Evolutionary conservation across 2,329 filamentous ascomycete species (phyloP), one percentile per base, ranked within the genome.

Genomic region (Sporothrix brunneoviolacea): DNA sequence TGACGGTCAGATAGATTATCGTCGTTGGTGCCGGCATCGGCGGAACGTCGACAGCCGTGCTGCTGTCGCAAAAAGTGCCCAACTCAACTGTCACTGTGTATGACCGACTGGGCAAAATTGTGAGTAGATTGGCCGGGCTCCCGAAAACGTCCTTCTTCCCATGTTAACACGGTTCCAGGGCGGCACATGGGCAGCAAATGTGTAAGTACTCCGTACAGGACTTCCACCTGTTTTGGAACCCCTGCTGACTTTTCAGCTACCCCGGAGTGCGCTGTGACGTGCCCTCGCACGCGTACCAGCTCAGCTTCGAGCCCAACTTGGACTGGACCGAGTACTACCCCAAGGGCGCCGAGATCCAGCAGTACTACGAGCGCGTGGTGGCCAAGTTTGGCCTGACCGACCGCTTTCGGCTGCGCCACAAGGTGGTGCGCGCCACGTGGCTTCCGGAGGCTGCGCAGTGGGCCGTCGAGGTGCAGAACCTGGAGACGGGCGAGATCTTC

Each of bases 401-500:
- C 4, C 22, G 22, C 13, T 19, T 53, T 21, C 41, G 22, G 4
- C 37, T 54, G 10, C 30, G 33, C 8, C 48, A 50, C 43, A 21
- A 54, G 19, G 54, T 59, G 3, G 8, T 50, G n/a, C 30, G 47
- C 4, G 57, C 57, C 1, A 53, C 30, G 2, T 59, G 57, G 57
- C 45, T 51, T 15, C 15, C 27, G 8, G 42, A 46, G 4, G 36
- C 47, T 10, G 32, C 50, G 1, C 28, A 54, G 18, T 59, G 57
- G 57, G 45, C 28, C 4, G 44, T 61, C 53, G 67, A 68, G 54
- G 62, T 68, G 21, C 64, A 67, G 38, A 66, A 74, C 54, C 61
- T 65, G 18, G 60, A 63, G 2, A 72, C 71, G 2, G 70, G 70
- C 33, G 64, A 67, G 48, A 59, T 64, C 12, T 65, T 61, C 16